Base-by-base conservation (phyloP, 164 flowering plant species). In the Paratinospora sagittata region DNA sequence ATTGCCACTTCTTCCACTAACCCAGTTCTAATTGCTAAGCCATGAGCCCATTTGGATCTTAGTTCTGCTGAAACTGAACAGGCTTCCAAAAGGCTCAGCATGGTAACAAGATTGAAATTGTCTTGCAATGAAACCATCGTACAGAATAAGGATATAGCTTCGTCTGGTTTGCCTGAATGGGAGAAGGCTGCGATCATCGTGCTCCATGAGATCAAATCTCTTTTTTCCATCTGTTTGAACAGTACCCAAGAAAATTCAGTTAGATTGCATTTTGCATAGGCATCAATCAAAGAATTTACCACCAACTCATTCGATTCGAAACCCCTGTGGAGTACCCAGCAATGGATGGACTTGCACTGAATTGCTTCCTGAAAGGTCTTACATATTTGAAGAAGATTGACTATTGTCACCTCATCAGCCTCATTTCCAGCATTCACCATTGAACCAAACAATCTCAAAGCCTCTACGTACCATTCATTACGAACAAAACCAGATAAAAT, bases 111-210 rank as follows among this genome's bases (percentile, higher is more conserved):
- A 76, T 86, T 89, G 45, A 87, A 86, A 43, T 70, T 79, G 71
- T 71, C 83, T 27, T 69, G 21, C 21, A 70, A 66, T 69, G 41
- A 65, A 26, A 11, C 77, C 97, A 92, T 95, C 70, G 82, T 79
- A n/a, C 63, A 39, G 78, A 85, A 92, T 0, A 86, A 78, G 34
- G 76, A 39, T 57, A 92, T 68, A 37, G 97, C 96, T 78, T 87
- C 90, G 64, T 86, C 84, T 23, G 90, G 88, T 80, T 64, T 78
- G 74, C 93, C 91, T 73, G 88, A 86, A 27, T 81, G 75, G 21
- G 89, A 72, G 52, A 89, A 85, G 43, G 88, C 93, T 3, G 85
- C 80, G 73, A 94, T 88, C 89, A 94, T 88, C 8, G 90, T 85
- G 77, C 90, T 91, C 93, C 97, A 95, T 1, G 87, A 78, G 49